A percentile compares a stretch with the other conserved stretches of the same genome.
Evolutionary conservation across 2,329 filamentous ascomycete species (phyloP).

Genomic region (Pyrenochaeta sp.): DNA sequence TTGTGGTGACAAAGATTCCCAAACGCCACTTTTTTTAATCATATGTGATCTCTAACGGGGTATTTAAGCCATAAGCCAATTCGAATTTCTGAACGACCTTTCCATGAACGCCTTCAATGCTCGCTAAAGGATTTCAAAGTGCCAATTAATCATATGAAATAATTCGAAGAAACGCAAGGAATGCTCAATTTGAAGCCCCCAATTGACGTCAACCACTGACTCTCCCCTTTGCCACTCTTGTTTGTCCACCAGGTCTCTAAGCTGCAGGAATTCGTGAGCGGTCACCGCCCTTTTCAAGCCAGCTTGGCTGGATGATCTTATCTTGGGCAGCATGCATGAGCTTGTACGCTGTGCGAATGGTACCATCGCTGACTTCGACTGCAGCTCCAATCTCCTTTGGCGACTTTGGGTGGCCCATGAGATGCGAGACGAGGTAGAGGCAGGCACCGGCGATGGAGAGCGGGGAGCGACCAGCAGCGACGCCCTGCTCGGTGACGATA

Average conservation of each 20-base stretch:
- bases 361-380: slow-evolving; percentile 93
- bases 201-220: no score
- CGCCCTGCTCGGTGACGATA: slow-evolving; percentile 77
- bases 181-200: background rate
- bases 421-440: slow-evolving; percentile 93
- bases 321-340: slow-evolving; percentile 80
- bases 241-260: slow-evolving; percentile 38
- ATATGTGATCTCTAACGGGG: slow-evolving; percentile 12
- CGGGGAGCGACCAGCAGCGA: slow-evolving; percentile 90
- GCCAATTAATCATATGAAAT: background rate
- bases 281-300: slow-evolving; percentile 76
- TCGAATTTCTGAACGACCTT: background rate
- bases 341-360: slow-evolving; percentile 95
- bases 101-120: slow-evolving; percentile 20
- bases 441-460: slow-evolving; percentile 93
- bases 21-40: slow-evolving; percentile 7
- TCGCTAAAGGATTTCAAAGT: slow-evolving; percentile 5
- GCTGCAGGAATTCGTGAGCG: slow-evolving; percentile 73
- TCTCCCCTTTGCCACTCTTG: background rate
- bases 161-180: background rate
- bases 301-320: slow-evolving; percentile 76
- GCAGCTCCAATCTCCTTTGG: slow-evolving; percentile 88
- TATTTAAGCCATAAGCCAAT: slow-evolving; percentile 11
- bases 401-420: slow-evolving; percentile 79
- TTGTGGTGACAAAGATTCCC: background rate